Evolutionary conservation across 345 rosid genomes (phyloP).

Genomic region (Luvunga scandens): DNA sequence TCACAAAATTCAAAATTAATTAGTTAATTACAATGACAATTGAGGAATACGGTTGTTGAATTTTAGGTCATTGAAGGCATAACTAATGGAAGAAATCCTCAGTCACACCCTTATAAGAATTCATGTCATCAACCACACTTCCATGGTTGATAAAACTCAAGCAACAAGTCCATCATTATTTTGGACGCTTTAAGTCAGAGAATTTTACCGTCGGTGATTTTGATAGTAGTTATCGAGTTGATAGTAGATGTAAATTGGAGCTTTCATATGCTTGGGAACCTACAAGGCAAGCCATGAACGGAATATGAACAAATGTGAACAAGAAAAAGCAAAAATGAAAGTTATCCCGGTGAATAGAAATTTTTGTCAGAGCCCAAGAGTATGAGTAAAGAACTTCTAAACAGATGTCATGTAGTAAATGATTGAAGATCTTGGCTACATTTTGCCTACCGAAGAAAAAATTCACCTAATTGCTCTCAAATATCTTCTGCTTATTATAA

Average conservation of each 20-base stretch:
- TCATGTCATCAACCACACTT: not conserved
- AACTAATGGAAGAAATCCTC: not conserved
- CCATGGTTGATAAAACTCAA: slow-evolving; percentile 9
- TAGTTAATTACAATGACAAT: not conserved
- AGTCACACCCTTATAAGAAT: not conserved
- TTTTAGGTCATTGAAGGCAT: not conserved
- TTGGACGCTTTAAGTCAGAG: slow-evolving; percentile 6
- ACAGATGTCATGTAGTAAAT: not conserved
- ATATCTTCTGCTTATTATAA: not conserved
- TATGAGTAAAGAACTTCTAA: not conserved
- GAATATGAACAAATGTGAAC: slow-evolving; percentile 13
- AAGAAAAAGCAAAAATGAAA: not conserved
- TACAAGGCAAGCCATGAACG: slow-evolving; percentile 22
- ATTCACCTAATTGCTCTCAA: not conserved
- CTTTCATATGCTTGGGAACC: slow-evolving; percentile 79
- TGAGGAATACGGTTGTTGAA: not conserved
- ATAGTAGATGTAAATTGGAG: slow-evolving; percentile 78
- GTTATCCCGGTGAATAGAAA: not conserved
- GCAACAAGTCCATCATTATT: not conserved
- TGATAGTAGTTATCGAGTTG: slow-evolving; percentile 89
- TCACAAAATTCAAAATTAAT: not conserved
- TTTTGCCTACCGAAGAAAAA: not conserved
- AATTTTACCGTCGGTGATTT: slow-evolving; percentile 72
- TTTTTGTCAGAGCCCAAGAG: not conserved
- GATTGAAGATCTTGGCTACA: not conserved